Conservation (phyloP, 345 rosid genomes). For the Ceriops tagal region DNA sequence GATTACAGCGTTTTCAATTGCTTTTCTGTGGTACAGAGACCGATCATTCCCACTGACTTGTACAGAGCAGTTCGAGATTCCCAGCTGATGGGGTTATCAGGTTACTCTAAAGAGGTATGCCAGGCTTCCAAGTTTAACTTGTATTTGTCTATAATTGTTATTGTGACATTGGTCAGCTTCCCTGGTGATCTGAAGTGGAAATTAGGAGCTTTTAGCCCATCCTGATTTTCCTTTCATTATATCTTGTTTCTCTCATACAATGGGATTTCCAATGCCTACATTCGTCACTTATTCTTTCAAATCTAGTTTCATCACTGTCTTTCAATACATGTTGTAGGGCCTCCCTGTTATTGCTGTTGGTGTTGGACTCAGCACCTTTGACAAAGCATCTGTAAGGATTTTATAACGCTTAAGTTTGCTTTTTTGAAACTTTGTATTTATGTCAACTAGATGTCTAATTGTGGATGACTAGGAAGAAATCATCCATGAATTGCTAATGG, state of each 20-base stretch:
- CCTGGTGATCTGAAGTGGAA: background rate
- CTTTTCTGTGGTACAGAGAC: slow-evolving; percentile 30
- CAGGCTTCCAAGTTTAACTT: background rate
- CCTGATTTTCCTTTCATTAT: background rate
- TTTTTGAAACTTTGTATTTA: background rate
- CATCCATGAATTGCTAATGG: background rate
- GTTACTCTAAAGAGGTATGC: slow-evolving; percentile 28
- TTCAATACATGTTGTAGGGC: slow-evolving; percentile 46
- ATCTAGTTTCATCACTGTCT: background rate
- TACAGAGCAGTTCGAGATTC: slow-evolving; percentile 33
- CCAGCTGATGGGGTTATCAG: slow-evolving; percentile 30
- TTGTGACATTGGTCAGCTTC: background rate
- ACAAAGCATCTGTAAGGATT: slow-evolving; percentile 87
- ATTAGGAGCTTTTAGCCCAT: background rate
- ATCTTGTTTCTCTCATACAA: background rate
- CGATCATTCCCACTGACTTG: slow-evolving; percentile 32
- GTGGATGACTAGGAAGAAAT: background rate
- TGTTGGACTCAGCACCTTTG: slow-evolving; percentile 77
- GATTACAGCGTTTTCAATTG: slow-evolving; percentile 10
- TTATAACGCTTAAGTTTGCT: background rate
- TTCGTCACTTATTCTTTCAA: background rate
- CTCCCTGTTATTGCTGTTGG: slow-evolving; percentile 83
- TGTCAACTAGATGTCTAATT: background rate
- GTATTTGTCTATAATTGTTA: background rate
- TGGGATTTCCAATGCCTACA: background rate